Evolutionary conservation across 805 yeast genomes (phyloP), one percentile per base, ranked within the genome.

Genomic region (Wickerhamomyces bisporus): DNA sequence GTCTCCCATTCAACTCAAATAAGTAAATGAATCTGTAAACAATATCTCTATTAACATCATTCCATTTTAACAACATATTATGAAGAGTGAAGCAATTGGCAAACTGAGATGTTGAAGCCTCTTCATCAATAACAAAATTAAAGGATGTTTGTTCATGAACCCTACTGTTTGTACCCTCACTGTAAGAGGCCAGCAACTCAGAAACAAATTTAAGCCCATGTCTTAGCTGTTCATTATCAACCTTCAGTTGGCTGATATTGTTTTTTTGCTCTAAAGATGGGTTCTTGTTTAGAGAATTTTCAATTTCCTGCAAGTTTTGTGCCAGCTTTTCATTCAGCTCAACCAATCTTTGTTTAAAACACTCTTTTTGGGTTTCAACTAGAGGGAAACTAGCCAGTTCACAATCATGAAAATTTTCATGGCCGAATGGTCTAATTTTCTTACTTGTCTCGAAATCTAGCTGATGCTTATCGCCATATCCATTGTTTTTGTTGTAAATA

Each of bases 41-140:
- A 11, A 75, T 63, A 50, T 87, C 77, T 39, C 96, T 65, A 9
- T 79, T 71, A 3, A 64, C 54, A 43, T 83, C 79, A 57, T 84
- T 81, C 96, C 96, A 88, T 48, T 79, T 83, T 48, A 88, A 55
- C 49, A 80, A 75, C 57, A 86, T 69, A 39, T 81, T 77, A 48
- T 87, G 88, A 17, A 86, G 62, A 42, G 80, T 74, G 57, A 82
- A 86, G 34, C 87, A 65, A 55, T 89, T 88, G 42, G 42, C 42
- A 38, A 55, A 55, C 1, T 48, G 33, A 16, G 40, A 29, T 5
- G 36, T 44, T 17, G 46, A 55, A 16, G 39, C 44, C 10, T 40
- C 32, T 21, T 48, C 42, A 29, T 39, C 36, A 18, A 47, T 35
- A 18, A 31, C 36, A 29, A 45, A 45, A 20, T 47, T 35, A 17